A percentile compares a stretch with the other conserved stretches of the same genome.
Conservation (phyloP, 768 basidiomycete species). For the Termitomyces heimii region DNA sequence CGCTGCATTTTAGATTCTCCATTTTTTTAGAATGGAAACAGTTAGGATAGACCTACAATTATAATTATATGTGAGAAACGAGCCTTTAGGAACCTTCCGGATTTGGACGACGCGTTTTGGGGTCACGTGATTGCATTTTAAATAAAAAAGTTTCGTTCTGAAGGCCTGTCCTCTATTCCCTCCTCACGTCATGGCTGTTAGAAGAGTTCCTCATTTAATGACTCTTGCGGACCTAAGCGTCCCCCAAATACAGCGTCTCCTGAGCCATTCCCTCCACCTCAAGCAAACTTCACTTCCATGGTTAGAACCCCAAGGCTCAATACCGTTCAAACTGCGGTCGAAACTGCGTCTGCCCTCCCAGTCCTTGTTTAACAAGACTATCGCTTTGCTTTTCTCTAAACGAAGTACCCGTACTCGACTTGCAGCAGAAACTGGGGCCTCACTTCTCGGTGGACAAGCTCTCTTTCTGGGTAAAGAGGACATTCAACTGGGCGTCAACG, state of each 20-base stretch:
- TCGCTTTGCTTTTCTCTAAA: conserved; percentile 90
- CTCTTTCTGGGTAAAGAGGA: conserved; percentile 88
- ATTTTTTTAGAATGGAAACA: too few relatives aligned
- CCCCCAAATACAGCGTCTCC: conserved; percentile 61
- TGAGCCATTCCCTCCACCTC: conserved; percentile 59
- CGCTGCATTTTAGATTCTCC: too few relatives aligned
- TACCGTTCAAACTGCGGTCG: conserved; percentile 22
- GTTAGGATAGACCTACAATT: neutral
- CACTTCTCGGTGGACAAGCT: conserved; percentile 79
- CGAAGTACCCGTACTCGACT: conserved; percentile 90
- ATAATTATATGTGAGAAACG: neutral
- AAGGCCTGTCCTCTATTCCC: neutral
- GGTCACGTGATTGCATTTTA: neutral
- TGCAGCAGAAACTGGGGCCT: conserved; percentile 76
- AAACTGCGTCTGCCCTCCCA: conserved; percentile 59
- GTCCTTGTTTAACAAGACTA: conserved; percentile 73
- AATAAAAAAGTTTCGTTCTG: conserved; percentile 3
- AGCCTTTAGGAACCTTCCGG: neutral
- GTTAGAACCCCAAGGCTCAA: conserved; percentile 51
- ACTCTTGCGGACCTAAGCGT: conserved; percentile 84
- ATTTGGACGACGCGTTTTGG: conserved; percentile 2
- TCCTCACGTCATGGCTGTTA: conserved; percentile 7
- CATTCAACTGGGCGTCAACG: conserved; percentile 96
- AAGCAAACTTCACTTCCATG: conserved; percentile 63
- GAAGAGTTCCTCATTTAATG: conserved; percentile 63